Conservation (phyloP, 2,329 filamentous ascomycete species). For the Rutstroemia sp. region DNA sequence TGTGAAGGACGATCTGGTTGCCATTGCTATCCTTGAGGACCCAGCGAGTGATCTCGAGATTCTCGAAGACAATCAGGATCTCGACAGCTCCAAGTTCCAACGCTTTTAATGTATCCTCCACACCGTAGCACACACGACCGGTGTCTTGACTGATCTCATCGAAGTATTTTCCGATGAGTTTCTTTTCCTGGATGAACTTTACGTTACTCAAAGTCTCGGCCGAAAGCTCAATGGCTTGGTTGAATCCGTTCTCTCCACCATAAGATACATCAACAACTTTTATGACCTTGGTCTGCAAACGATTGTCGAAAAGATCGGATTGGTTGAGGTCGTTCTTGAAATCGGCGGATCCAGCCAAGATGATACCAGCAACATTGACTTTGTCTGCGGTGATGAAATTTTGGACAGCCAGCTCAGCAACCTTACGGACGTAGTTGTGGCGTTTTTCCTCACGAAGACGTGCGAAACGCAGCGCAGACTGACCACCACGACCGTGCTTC, state of each 20-base stretch:
- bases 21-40: conserved; percentile 73
- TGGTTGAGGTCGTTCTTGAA: conserved; percentile 99
- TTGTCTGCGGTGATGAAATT: conserved; percentile 99
- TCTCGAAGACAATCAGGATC: conserved; percentile 93
- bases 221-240: conserved; percentile 95
- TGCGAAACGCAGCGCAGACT: conserved; percentile 97
- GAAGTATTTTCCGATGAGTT: conserved; percentile 97
- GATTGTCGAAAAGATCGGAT: conserved; percentile 93
- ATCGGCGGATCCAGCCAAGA: conserved; percentile 93
- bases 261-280: conserved; percentile 99
- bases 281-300: conserved; percentile 91
- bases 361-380: conserved; percentile 92
- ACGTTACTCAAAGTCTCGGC: conserved; percentile 96
- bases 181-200: conserved; percentile 99
- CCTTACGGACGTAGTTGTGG: conserved; percentile 99
- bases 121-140: conserved; percentile 94
- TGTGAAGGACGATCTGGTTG: conserved; percentile 70
- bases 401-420: conserved; percentile 93
- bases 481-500: conserved; percentile 99
- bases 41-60: conserved; percentile 91
- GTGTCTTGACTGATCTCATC: conserved; percentile 98
- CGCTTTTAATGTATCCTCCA: conserved; percentile 95
- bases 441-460: conserved; percentile 99
- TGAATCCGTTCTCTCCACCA: conserved; percentile 98
- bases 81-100: conserved; percentile 93